Base-by-base conservation (phyloP, 2,329 filamentous ascomycete genomes). In the Alternaria viburni region DNA sequence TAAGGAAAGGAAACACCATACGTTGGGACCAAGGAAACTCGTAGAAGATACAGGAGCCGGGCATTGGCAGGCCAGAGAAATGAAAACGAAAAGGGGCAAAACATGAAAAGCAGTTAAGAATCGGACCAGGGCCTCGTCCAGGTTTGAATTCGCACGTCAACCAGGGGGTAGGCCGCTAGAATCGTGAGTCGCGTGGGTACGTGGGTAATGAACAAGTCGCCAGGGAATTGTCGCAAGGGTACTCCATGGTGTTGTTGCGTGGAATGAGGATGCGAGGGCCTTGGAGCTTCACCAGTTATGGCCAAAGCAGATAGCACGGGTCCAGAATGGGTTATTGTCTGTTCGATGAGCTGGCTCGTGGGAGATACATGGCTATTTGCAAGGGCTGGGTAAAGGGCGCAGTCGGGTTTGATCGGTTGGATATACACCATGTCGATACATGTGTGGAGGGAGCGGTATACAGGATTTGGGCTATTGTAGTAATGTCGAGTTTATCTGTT, bases 341-440 rank as follows among this genome's bases (percentile, higher is more conserved):
- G 46, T 54, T 56, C 30, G 50, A 55, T 36, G 44, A 52, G 26
- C 41, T 52, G 47, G 45, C 19, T 54, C 44, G 59, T 51, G 54
- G 61, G 51, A 59, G 21, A 26, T 32, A 43, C 44, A 43, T 44
- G 46, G 36, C 50, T 62, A 55, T n/a, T 15, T 36, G 26, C 11
- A n/a, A 41, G n/a, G n/a, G 15, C 23, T 41, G 25, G 28, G 36
- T 50, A 36, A 26, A 49, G 45, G 62, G 58, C 59, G 59, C 54
- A 61, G 62, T 54, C 54, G 58, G 44, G 47, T 23, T 36, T 52
- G 49, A 13, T 25, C 52, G 47, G 41, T n/a, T 60, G 49, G 28
- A 44, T 54, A 26, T 49, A 62, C 43, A 54, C 25, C 41, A 54
- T 62, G 59, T 54, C 54, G 59, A 65, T 54, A 43, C 23, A 59